Conservation (phyloP, 139 green algal genomes). For the Chlorella sp. region DNA sequence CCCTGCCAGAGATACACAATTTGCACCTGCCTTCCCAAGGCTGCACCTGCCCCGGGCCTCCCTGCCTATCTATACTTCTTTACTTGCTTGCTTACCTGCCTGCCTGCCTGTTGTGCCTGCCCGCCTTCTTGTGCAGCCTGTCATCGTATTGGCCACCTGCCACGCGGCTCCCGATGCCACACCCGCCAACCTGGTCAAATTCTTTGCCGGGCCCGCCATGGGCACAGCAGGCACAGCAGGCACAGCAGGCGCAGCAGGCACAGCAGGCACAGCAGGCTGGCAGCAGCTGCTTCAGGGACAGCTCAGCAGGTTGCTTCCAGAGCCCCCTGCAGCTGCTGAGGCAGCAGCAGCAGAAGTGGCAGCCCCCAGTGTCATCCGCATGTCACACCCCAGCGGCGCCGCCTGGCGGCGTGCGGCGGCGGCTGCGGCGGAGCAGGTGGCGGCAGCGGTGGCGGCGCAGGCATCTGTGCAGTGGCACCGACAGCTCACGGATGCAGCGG, state of each 20-base stretch:
- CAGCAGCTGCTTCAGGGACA: neutral
- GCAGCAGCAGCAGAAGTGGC: slow-evolving; percentile 5
- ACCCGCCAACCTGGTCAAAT: neutral
- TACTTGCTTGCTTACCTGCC: neutral
- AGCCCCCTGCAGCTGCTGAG: neutral
- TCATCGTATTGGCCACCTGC: slow-evolving; percentile 41
- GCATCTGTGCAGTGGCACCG: slow-evolving; percentile 10
- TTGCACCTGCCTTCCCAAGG: too few relatives aligned
- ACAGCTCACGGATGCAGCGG: neutral
- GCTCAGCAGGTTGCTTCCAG: neutral
- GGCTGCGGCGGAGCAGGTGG: neutral
- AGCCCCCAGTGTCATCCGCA: slow-evolving; percentile 9
- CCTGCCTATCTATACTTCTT: too few relatives aligned
- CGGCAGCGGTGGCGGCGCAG: neutral
- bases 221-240: too few relatives aligned
- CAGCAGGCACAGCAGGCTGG: neutral
- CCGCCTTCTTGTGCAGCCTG: neutral
- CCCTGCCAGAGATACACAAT: too few relatives aligned
- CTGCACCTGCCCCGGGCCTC: neutral
- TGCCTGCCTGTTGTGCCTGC: neutral
- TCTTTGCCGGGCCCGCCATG: slow-evolving; percentile 16
- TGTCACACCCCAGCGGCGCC: neutral
- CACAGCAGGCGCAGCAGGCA: neutral
- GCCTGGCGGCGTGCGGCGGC: neutral
- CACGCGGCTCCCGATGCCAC: neutral